These are phyloP conservation scores for Paramecium sonneborni DNA, from an alignment of 73 alveolate genomes.

Conservation along the genomic window DNA sequence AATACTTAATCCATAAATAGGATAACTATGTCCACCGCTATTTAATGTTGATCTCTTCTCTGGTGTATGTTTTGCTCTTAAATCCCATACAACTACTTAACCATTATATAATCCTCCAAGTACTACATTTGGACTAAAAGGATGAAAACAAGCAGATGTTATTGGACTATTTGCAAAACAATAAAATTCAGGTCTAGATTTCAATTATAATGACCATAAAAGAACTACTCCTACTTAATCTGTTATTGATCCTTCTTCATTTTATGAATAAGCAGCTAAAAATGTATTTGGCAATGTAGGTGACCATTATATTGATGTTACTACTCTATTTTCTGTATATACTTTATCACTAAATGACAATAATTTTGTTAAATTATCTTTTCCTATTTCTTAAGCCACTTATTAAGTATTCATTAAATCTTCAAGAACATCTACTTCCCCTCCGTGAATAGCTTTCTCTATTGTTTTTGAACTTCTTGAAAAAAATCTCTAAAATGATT, in stretches of 20 bases:
- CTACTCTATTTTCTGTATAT: slow-evolving; percentile 40
- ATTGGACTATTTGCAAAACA: slow-evolving; percentile 73
- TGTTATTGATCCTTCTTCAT: slow-evolving; percentile 80
- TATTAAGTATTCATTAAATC: neutral
- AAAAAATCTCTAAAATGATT: slow-evolving; percentile 3
- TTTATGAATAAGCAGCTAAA: slow-evolving; percentile 84
- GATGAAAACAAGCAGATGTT: slow-evolving; percentile 86
- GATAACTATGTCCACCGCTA: slow-evolving; percentile 82
- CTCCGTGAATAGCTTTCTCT: slow-evolving; percentile 16
- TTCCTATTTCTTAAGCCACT: slow-evolving; percentile 16
- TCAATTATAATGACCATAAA: slow-evolving; percentile 84
- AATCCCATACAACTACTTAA: slow-evolving; percentile 91
- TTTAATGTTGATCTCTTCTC: slow-evolving; percentile 82
- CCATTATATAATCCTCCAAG: slow-evolving; percentile 94
- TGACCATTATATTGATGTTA: slow-evolving; percentile 35
- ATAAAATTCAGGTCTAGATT: slow-evolving; percentile 89
- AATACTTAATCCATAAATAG: slow-evolving; percentile 81
- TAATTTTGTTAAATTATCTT: neutral
- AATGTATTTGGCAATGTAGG: slow-evolving; percentile 50
- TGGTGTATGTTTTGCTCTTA: slow-evolving; percentile 83
- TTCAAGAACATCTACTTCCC: slow-evolving; percentile 9
- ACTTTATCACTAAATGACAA: neutral
- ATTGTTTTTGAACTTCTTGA: slow-evolving; percentile 18
- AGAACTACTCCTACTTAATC: slow-evolving; percentile 89
- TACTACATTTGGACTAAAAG: slow-evolving; percentile 83